Evolutionary conservation across 2,329 filamentous ascomycete genomes (phyloP).

Genomic region (Talaromyces sp.): DNA sequence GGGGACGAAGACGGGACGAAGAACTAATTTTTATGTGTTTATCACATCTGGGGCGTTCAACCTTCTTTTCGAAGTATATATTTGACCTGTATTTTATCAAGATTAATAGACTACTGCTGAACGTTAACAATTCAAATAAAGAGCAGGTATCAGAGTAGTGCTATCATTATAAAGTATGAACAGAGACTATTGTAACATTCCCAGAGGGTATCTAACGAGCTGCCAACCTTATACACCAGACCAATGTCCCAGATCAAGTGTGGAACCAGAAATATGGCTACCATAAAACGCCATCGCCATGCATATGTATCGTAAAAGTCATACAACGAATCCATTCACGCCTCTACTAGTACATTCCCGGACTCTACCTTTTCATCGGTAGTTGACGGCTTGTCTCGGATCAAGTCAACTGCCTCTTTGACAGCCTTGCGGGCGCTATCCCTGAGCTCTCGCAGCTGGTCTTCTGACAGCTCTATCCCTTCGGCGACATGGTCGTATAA

Average conservation of each 20-base stretch:
- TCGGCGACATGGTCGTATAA: conserved; percentile 69
- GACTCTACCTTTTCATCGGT: background rate
- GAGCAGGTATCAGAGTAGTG: background rate
- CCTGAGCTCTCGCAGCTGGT: conserved; percentile 68
- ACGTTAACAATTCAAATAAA: background rate
- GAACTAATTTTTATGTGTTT: background rate
- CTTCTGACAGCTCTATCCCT: conserved; percentile 59
- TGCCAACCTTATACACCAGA: background rate
- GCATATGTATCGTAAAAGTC: conserved; percentile 12
- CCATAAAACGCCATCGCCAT: conserved; percentile 14
- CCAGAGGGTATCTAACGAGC: conserved; percentile 1
- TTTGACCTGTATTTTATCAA: background rate
- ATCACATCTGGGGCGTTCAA: background rate
- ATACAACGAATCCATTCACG: background rate
- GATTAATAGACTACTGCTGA: background rate
- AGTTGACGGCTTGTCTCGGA: conserved; percentile 20
- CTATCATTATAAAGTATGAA: background rate
- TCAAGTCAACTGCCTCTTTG: conserved; percentile 60
- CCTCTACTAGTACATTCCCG: conserved; percentile 2
- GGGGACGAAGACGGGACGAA: background rate
- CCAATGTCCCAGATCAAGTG: background rate
- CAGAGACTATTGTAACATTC: background rate
- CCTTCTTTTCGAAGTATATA: background rate
- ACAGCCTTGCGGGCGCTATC: conserved; percentile 75
- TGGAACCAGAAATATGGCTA: background rate